Evolutionary conservation across 129 eudicot species (phyloP), one percentile per base, ranked within the genome.

Genomic region (Kitagawia praeruptora): DNA sequence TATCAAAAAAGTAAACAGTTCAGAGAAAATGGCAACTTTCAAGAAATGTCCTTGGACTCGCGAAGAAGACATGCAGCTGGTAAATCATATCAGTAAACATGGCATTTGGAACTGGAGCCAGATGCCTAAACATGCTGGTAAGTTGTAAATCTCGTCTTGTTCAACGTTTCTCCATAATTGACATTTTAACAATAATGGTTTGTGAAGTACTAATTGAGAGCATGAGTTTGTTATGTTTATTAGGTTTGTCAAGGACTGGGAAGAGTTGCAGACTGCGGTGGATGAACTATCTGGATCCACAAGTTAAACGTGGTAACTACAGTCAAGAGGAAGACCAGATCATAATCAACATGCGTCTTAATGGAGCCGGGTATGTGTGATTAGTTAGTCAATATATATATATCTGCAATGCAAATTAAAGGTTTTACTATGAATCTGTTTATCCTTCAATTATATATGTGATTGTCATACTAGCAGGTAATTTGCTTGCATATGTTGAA

Each of bases 251-350:
- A 40, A 40, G 42, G 42, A 40, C 42, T 3, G 42, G 42, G 42
- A 9, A 78, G 81, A 87, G 91, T 78, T 87, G 91, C 21, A 87
- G 87, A 78, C 85, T 85, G 5, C 61, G 91, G 23, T 87, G 90
- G 87, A 38, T 84, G 80, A 87, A 87, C 58, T 84, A 87, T 63
- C 38, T 87, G 14, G 75, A 81, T 39, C 91, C 91, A 0, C 45
- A 56, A 16, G 12, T 82, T 9, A 87, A 85, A 70, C 76, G 85
- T 16, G 91, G 88, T 27, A 80, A 80, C 61, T 81, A 82, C 28
- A 75, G 83, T 4, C 34, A 41, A 54, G 87, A 85, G 53, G 91
- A 87, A 76, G 88, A 82, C 8, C 78, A 85, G 18, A 82, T 78
- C 77, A 85, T 87, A 45, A 69, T 82, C 54, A 46, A 9, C 31